These are phyloP conservation scores for Onygena corvina DNA, from an alignment of 2,329 filamentous ascomycete species.

Conservation along the genomic window DNA sequence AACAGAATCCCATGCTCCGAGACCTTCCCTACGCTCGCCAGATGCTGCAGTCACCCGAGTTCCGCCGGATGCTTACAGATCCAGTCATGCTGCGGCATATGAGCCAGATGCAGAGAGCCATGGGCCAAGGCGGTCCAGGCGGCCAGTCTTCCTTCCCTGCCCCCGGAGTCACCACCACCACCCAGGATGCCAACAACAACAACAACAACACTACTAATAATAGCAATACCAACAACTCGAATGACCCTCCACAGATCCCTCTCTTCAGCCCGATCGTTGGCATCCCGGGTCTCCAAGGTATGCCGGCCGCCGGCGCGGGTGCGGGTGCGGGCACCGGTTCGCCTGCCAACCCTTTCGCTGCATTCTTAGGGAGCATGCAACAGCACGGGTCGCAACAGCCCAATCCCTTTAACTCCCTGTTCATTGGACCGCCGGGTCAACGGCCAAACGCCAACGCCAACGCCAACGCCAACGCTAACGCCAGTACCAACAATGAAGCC, in stretches of 20 bases:
- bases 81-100: constrained; percentile 73
- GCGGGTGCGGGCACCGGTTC: constrained; percentile 10
- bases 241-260: constrained; percentile 18
- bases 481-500: constrained; percentile 19
- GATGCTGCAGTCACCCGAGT: constrained; percentile 76
- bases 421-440: constrained; percentile 39
- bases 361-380: constrained; percentile 40
- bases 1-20: constrained; percentile 72
- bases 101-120: constrained; percentile 62
- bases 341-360: constrained; percentile 47
- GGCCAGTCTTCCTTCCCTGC: constrained; percentile 60
- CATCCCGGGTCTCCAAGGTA: neutral
- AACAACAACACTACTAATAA: constrained; percentile 24
- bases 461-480: constrained; percentile 7
- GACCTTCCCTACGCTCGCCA: constrained; percentile 65
- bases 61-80: constrained; percentile 86
- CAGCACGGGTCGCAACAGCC: constrained; percentile 28
- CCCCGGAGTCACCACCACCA: constrained; percentile 81
- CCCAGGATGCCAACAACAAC: constrained; percentile 42
- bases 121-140: constrained; percentile 36
- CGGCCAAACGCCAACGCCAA: constrained; percentile 21
- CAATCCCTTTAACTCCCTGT: constrained; percentile 59
- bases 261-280: constrained; percentile 28
- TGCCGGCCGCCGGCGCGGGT: constrained; percentile 10
- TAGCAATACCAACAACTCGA: constrained; percentile 19